Base-by-base conservation (phyloP, 225 moss, liverwort and hornwort species). In the Physcomitrellopsis africana region DNA sequence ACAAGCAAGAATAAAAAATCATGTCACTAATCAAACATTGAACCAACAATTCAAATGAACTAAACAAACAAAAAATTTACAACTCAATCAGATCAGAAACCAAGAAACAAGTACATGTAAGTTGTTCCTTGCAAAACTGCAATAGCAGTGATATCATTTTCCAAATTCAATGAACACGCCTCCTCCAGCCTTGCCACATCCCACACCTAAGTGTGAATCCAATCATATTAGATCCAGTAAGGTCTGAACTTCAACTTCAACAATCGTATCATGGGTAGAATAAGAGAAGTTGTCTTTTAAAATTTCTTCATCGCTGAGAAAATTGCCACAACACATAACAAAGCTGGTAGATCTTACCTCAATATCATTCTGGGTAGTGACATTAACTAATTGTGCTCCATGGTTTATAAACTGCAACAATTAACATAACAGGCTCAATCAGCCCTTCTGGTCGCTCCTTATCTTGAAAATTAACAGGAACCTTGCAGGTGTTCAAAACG, bases 291-390 rank as follows among this genome's bases (percentile, higher is more conserved):
- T 24, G n/a, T n/a, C 58, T 57, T 27, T 55, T 63, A 63, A 57
- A 53, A 11, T 15, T 55, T 15, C 61, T 63, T 57, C 10, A 54
- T 4, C 2, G 29, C 2, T 12, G 37, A 59, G 26, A 65, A 64
- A 8, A 52, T 53, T 41, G 26, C 60, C 53, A 51, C 37, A 72
- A 64, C 20, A 60, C 51, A 37, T n/a, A 42, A 58, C n/a, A 73
- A 47, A 49, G 16, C 59, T 48, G 22, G 77, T 14, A 69, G 9
- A 53, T 51, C 79, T 83, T 86, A 92, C 95, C 90, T 99, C 95
- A 70, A 99, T 88, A 75, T 99, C 90, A 87, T 93, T 92, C 53
- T 88, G 87, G 51, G 89, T 89, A 64, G 93, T 95, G 52, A 99
- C 79, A 60, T 89, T 89, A 53, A 95, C 66, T 57, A 99, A 76